Evolutionary conservation across 1,284 basidiomycete species (phyloP).

Genomic region (Phenoliferia sp.): DNA sequence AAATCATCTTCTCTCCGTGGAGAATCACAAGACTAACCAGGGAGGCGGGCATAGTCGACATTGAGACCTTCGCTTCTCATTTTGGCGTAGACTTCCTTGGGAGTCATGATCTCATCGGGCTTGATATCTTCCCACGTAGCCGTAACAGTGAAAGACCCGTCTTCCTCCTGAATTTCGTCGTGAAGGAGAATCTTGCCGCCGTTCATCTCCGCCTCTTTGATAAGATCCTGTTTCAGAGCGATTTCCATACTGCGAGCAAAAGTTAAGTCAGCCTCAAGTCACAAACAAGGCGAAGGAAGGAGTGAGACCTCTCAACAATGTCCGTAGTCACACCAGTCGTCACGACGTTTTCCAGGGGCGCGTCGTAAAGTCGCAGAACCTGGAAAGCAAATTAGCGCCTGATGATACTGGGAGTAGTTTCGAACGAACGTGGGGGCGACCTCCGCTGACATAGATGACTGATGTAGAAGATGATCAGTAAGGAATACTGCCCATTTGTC

Average conservation of each 20-base stretch:
- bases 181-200: conserved; percentile 77
- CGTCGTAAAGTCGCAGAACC: conserved; percentile 79
- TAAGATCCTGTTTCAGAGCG: conserved; percentile 81
- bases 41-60: conserved; percentile 69
- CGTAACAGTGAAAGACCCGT: conserved; percentile 66
- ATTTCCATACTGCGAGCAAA: conserved; percentile 63
- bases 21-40: neutral
- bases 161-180: conserved; percentile 90
- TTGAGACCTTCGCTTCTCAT: conserved; percentile 73
- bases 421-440: conserved; percentile 74
- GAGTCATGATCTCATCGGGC: conserved; percentile 67
- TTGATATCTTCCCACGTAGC: conserved; percentile 36
- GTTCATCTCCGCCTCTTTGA: conserved; percentile 69
- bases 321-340: conserved; percentile 87
- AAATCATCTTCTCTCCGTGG: neutral
- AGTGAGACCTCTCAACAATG: conserved; percentile 68
- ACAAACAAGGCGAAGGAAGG: neutral
- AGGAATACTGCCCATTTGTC: neutral
- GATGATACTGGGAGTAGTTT: too few relatives aligned
- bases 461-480: neutral
- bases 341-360: conserved; percentile 80
- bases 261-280: neutral
- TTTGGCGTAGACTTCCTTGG: conserved; percentile 72
- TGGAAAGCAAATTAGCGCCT: too few relatives aligned
- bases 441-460: conserved; percentile 46